Base-by-base conservation (phyloP, 1,284 basidiomycete species). In the Tilletia indica region DNA sequence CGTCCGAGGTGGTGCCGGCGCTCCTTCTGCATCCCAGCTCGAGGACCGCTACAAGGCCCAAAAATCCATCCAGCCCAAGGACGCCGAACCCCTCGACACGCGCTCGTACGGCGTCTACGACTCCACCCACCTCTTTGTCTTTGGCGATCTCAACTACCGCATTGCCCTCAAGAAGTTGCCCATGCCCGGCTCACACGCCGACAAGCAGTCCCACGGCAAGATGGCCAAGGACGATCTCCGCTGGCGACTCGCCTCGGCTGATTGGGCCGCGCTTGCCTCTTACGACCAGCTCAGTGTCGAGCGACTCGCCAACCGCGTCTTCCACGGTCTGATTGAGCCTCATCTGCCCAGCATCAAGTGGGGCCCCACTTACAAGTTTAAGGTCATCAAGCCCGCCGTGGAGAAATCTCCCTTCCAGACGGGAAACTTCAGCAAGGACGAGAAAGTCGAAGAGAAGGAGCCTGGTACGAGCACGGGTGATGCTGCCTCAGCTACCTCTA, bases 401-500 rank as follows among this genome's bases (percentile, higher is more conserved):
- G 71, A 76, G 67, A 75, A 74, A 39, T 70, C 70, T 9, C 73
- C 6, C 61, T 45, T 64, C 34, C 36, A 54, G 42, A 69, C 56
- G 3, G 56, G 36, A 11, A 69, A 61, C 51, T 25, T 47, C 8
- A 31, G 34, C 61, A 64, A 64, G 61, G 61, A 64, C 34, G 61
- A 64, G 63, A 69, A 49, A 4, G 66, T 36, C 14, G 25, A 34
- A 1, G 48, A 69, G 11, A 31, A 58, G 49, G 47, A 68, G 4
- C 2, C 1, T 5, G 2, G 19, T 31, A 3, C 4, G 87, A 91
- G 70, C 90, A 88, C 76, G 94, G 97, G 81, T 92, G 95, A 31
- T 31, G 84, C 51, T 19, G n/a, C 51, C 6, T 54, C 51, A n/a
- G 51, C 51, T 54, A 89, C 70, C 89, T 90, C 34, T 88, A 87